Conservation (phyloP, 306 rosid genomes). For the Cucurbita ficifolia region DNA sequence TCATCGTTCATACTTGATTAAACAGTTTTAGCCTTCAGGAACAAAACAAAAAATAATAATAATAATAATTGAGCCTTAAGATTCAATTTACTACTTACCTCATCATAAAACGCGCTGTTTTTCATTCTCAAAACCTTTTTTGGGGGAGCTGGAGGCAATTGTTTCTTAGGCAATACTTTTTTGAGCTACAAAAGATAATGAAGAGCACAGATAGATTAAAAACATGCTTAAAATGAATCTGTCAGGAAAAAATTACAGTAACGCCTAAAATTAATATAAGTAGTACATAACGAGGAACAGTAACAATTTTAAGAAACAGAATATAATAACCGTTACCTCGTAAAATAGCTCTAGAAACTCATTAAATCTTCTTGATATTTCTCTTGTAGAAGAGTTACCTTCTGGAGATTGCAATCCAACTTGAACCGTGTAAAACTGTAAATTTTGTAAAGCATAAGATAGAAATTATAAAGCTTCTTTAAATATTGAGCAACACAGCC, state of each 20-base stretch:
- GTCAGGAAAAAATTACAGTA: not conserved
- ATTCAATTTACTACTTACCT: slow-evolving; percentile 26
- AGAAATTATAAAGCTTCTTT: not conserved
- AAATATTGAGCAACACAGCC: not conserved
- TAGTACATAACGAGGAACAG: not conserved
- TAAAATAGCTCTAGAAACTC: slow-evolving; percentile 55
- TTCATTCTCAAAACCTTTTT: slow-evolving; percentile 49
- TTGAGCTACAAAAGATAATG: slow-evolving; percentile 42
- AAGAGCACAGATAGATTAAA: not conserved
- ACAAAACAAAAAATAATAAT: not conserved
- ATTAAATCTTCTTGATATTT: slow-evolving; percentile 58
- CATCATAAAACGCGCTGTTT: slow-evolving; percentile 44
- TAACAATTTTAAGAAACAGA: not conserved
- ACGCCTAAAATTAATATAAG: not conserved
- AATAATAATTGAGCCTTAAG: slow-evolving; percentile 4
- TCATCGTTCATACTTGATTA: not conserved
- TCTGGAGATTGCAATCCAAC: slow-evolving; percentile 75
- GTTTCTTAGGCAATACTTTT: slow-evolving; percentile 45
- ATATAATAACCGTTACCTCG: slow-evolving; percentile 34
- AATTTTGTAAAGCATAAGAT: slow-evolving; percentile 6
- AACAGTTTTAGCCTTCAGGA: not conserved
- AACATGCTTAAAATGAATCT: not conserved
- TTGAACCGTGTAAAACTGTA: slow-evolving; percentile 80
- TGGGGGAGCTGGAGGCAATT: slow-evolving; percentile 64
- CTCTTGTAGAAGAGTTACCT: slow-evolving; percentile 53